Base-by-base conservation (phyloP, 2,329 filamentous ascomycete species). In the Paracamarosporium sp. region DNA sequence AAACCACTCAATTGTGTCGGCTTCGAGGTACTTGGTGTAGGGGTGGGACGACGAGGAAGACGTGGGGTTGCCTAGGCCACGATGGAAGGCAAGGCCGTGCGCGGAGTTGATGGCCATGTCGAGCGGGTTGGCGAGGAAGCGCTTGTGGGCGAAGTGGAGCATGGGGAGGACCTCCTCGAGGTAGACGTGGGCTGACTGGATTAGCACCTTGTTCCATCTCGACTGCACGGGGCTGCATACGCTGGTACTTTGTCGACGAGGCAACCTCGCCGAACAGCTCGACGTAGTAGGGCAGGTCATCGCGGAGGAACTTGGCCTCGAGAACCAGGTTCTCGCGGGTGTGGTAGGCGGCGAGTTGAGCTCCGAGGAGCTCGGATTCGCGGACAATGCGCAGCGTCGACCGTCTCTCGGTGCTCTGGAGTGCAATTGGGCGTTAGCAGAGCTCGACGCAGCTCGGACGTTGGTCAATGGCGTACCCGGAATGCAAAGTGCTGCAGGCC, bases 261-360 rank as follows among this genome's bases (percentile, higher is more conserved):
- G 95, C 85, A 71, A 97, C 91, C 84, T 99, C 96, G 74, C 90
- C 92, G 69, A 99, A 86, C 66, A 99, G 86, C 84, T 99, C 95
- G 73, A 93, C 88, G 79, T 97, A 99, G 87, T 98, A 99, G 68
- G 95, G 95, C 67, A 99, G 88, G 78, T 99, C 93, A 77, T 95
- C 89, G 77, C 92, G 89, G 67, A 99, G 88, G 86, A 99, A 99
- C 83, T 90, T 96, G 77, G 95, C 92, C 80, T 94, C 89, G 73
- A 99, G 83, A 59, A 99, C 88, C 63, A 99, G 83, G 76, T 93
- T 93, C 85, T 99, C 95, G 76, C 94, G 90, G 71, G 92, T 93
- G 82, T 97, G 93, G 80, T 91, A 92, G 66, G 94, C 85, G 70
- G 83, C 86, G 82, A 98, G 88, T 86, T 94, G 89, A 73, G 92